A percentile compares a stretch with the other conserved stretches of the same genome.
Conservation (phyloP, 352 stramenopile species). For the Peronospora destructor region DNA sequence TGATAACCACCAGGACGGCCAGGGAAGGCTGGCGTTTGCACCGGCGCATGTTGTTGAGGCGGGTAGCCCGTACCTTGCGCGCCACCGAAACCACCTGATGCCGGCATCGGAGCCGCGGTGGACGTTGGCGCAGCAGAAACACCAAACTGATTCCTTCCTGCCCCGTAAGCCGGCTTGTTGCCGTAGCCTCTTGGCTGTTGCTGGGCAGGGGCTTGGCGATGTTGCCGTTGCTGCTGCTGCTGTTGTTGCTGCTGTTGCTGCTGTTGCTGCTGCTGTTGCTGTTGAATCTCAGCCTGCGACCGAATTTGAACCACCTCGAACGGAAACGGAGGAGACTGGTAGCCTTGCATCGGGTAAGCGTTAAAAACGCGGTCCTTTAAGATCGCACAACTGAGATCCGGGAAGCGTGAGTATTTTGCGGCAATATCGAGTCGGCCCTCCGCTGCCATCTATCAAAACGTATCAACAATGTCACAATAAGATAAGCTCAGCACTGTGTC, state of each 20-base stretch:
- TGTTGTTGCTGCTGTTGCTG: conserved; percentile 34
- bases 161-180: conserved; percentile 26
- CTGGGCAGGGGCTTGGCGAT: conserved; percentile 25
- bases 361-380: conserved; percentile 86
- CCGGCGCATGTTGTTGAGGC: conserved; percentile 31
- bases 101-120: conserved; percentile 26
- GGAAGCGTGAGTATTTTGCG: conserved; percentile 87
- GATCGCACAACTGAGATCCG: conserved; percentile 69
- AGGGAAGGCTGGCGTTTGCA: conserved; percentile 35
- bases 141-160: conserved; percentile 38
- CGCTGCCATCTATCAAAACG: conserved; percentile 72
- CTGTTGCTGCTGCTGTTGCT: conserved; percentile 32
- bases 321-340: conserved; percentile 77
- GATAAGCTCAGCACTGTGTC: neutral
- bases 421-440: conserved; percentile 90
- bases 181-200: conserved; percentile 35
- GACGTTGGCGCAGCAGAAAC: conserved; percentile 26
- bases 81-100: conserved; percentile 27
- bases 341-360: conserved; percentile 62
- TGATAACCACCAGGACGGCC: conserved; percentile 34
- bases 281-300: conserved; percentile 46
- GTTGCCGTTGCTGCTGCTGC: conserved; percentile 28
- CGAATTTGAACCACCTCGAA: conserved; percentile 74
- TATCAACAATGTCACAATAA: conserved; percentile 2
- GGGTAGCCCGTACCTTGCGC: conserved; percentile 34